Base-by-base conservation (phyloP, 768 basidiomycete genomes). In the Suillus subluteus region DNA sequence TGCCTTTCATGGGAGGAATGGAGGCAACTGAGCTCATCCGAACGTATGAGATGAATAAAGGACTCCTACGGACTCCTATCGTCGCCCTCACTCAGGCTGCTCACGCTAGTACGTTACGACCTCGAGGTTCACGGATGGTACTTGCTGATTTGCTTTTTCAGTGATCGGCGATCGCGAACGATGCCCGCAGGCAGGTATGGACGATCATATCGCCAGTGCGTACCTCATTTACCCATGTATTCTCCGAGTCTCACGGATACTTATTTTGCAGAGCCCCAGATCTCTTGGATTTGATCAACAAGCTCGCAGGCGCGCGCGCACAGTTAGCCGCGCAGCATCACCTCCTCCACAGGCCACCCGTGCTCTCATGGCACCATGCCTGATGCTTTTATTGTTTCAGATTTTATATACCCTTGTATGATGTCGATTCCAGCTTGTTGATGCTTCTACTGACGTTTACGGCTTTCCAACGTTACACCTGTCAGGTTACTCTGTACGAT, bases 1-100 rank as follows among this genome's bases (percentile, higher is more conserved):
- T 97, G 95, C 95, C 96, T 7, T 91, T 96, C 79, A 98, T 99
- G 95, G 96, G 96, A 61, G 96, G 97, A 69, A 94, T 97, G 90
- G 96, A 99, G 79, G 95, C 97, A 2, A 99, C 98, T 0, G 91
- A 95, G 69, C 82, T 94, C 65, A 98, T 98, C 67, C 88, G 97
- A 62, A 85, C 87, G 43, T 94, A 89, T 74, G 97, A 99, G 81
- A 80, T 84, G 74, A 84, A 89, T 68, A 87, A 87, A 69, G 83
- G 87, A 9, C 81, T 95, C 40, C 74, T 87, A n/a, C 85, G 88
- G 3, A 94, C 88, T 7, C 97, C 98, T 0, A 99, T 99, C 71
- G 95, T 99, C 72, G 98, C 98, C 1, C 82, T 99, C 48, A 99
- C n/a, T n/a, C n/a, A n/a, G n/a, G n/a, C 98, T 1, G 98, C 97